phyloP scores from a whole-genome alignment of 1,284 basidiomycete genomes.

The Heliocybe sulcata region DNA sequence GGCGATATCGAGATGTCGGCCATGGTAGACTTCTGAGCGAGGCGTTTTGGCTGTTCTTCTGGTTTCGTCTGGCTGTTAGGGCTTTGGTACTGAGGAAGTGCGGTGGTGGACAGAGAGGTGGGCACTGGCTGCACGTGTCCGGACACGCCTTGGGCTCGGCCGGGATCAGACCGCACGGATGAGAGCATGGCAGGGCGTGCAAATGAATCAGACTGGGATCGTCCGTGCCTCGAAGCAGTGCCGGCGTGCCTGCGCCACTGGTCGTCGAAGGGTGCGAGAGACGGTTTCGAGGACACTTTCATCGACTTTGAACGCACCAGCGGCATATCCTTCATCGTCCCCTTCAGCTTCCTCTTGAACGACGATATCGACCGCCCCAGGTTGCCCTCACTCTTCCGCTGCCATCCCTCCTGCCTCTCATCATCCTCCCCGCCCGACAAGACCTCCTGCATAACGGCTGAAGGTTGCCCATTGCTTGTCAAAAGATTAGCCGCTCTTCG shows the following conservation, averaged over 20 bases:
- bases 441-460: constrained; percentile 3
- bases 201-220: neutral
- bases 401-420: neutral
- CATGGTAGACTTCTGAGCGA: constrained; percentile 14
- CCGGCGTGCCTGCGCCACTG: neutral
- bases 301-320: neutral
- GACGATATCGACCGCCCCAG: neutral
- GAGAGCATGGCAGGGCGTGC: neutral
- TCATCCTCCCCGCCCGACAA: neutral
- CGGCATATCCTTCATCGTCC: neutral
- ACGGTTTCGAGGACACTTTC: neutral
- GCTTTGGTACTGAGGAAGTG: neutral
- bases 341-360: constrained; percentile 1
- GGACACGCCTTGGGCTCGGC: neutral
- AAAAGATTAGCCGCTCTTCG: constrained; percentile 5
- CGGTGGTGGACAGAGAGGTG: neutral
- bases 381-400: neutral
- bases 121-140: neutral
- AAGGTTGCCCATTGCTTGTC: constrained; percentile 7
- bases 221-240: neutral
- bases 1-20: constrained; percentile 39
- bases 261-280: neutral
- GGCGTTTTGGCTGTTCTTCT: neutral
- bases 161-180: neutral
- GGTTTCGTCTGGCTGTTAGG: neutral